phyloP scores from a whole-genome alignment of 345 rosid species.

The Tarenaya hassleriana region DNA sequence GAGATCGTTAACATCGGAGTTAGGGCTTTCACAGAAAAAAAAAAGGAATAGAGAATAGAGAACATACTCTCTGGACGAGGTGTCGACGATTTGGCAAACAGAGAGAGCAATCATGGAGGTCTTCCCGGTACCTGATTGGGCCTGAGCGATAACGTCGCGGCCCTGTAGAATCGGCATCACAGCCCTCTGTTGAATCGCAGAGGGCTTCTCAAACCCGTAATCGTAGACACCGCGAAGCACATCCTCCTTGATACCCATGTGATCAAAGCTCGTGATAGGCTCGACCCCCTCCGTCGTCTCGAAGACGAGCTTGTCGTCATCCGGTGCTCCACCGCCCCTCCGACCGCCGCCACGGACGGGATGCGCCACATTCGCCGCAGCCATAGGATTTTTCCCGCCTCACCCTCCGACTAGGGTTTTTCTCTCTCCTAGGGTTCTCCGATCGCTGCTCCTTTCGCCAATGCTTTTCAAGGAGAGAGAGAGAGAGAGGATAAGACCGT shows the following conservation, averaged over 20 bases:
- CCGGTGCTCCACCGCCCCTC: conserved; percentile 36
- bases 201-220: conserved; percentile 89
- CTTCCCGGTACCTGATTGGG: conserved; percentile 98
- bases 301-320: conserved; percentile 60
- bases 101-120: conserved; percentile 96
- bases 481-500: too few species aligned
- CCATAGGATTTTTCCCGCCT: conserved; percentile 19
- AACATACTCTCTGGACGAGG: conserved; percentile 66
- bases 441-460: neutral
- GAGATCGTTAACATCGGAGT: neutral
- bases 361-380: conserved; percentile 25
- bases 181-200: conserved; percentile 94
- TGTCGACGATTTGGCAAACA: conserved; percentile 77
- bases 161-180: conserved; percentile 91
- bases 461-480: neutral
- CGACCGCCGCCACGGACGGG: conserved; percentile 37
- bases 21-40: conserved; percentile 24
- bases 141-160: conserved; percentile 93
- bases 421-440: conserved; percentile 35
- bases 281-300: conserved; percentile 90
- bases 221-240: conserved; percentile 80
- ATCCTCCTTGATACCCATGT: conserved; percentile 77
- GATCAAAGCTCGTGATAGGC: conserved; percentile 72
- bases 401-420: neutral
- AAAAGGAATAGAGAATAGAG: neutral